Percentiles rank a stretch among this genome's conserved stretches.
Evolutionary conservation across 225 moss, liverwort and hornwort species (phyloP).

Genomic region (Marchantia paleacea): DNA sequence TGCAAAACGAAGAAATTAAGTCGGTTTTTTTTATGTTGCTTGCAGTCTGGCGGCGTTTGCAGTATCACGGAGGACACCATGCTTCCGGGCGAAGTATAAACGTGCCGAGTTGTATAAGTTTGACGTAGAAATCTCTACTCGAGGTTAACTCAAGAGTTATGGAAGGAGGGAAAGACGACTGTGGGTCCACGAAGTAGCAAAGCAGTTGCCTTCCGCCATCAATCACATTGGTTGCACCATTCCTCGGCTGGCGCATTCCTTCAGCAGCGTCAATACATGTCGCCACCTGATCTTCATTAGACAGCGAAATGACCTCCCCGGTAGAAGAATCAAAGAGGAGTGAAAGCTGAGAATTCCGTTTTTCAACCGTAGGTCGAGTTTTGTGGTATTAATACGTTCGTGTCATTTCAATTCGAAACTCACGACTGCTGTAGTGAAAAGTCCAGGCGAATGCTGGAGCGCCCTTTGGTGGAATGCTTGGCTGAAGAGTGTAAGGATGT

Average conservation of each 20-base stretch:
- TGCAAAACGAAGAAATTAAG: neutral
- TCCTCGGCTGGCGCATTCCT: neutral
- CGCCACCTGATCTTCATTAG: neutral
- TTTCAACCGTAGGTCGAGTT: neutral
- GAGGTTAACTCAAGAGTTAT: neutral
- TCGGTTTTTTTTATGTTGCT: neutral
- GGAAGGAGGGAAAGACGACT: neutral
- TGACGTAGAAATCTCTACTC: neutral
- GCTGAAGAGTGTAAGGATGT: neutral
- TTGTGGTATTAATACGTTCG: neutral
- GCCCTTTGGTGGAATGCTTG: neutral
- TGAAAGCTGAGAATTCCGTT: neutral
- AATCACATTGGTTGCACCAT: neutral
- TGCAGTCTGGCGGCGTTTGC: slow-evolving; percentile 45
- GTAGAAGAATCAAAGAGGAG: neutral
- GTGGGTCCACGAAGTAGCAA: neutral
- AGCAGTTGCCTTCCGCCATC: neutral
- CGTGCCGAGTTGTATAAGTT: neutral
- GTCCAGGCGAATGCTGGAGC: neutral
- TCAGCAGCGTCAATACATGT: neutral
- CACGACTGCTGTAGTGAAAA: neutral
- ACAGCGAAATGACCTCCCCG: neutral
- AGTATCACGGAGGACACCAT: slow-evolving; percentile 68
- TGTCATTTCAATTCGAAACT: neutral
- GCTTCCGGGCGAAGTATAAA: slow-evolving; percentile 52